phyloP scores from a whole-genome alignment of 352 stramenopile species.

The Pythium dissimile region DNA sequence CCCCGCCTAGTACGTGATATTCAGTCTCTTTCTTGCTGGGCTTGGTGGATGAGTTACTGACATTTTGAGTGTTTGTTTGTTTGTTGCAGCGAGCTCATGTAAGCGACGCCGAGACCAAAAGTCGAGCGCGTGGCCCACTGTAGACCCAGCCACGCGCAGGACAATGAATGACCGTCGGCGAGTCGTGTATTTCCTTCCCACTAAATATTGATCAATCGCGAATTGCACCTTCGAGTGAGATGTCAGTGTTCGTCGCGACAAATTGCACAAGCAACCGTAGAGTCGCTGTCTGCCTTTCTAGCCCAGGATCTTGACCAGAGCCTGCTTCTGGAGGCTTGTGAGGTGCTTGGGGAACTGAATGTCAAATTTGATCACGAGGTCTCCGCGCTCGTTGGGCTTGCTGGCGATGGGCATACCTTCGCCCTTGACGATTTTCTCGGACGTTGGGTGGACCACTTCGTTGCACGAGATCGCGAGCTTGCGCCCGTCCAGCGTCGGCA shows the following conservation, averaged over 20 bases:
- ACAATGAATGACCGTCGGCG: too few species aligned
- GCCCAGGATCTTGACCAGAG: slow-evolving; percentile 77
- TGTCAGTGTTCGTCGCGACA: too few species aligned
- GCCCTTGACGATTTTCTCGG: slow-evolving; percentile 89
- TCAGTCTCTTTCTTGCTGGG: slow-evolving; percentile 7
- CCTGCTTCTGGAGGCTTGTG: slow-evolving; percentile 89
- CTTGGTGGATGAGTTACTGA: slow-evolving; percentile 10
- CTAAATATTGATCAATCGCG: slow-evolving; percentile 8
- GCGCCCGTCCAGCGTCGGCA: slow-evolving; percentile 95
- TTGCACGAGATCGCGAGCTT: slow-evolving; percentile 92
- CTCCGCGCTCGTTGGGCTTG: slow-evolving; percentile 63
- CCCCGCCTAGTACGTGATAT: slow-evolving; percentile 96
- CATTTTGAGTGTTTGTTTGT: slow-evolving; percentile 25
- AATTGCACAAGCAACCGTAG: too few species aligned
- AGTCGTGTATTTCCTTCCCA: not conserved
- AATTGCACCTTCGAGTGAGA: too few species aligned
- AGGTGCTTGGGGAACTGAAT: slow-evolving; percentile 95
- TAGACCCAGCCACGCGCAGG: too few species aligned
- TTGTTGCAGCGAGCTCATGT: slow-evolving; percentile 64
- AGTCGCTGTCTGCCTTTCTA: slow-evolving; percentile 1
- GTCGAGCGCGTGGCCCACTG: too few species aligned
- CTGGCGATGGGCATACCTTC: slow-evolving; percentile 94
- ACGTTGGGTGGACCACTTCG: slow-evolving; percentile 88
- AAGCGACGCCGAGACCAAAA: slow-evolving; percentile 14
- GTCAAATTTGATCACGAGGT: slow-evolving; percentile 95